phyloP scores from a whole-genome alignment of 768 basidiomycete genomes.

The Lentinula lateritia region DNA sequence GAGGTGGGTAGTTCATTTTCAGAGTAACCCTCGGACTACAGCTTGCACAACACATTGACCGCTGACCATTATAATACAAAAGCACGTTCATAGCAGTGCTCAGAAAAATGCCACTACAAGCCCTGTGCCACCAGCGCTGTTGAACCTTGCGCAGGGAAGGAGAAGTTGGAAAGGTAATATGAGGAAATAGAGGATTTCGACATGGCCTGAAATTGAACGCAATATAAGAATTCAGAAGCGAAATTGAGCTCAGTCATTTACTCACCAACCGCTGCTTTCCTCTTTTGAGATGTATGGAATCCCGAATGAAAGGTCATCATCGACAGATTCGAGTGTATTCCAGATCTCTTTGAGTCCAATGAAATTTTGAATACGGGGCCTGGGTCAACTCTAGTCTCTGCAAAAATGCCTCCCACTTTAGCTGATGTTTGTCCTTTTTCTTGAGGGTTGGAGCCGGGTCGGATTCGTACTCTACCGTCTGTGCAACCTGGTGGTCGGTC shows the following conservation, averaged over 20 bases:
- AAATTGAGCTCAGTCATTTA: slow-evolving; percentile 9
- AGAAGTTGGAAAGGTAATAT: slow-evolving; percentile 73
- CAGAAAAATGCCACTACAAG: no score
- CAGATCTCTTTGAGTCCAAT: slow-evolving; percentile 51
- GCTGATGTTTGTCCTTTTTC: slow-evolving; percentile 65
- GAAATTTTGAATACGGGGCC: slow-evolving; percentile 66
- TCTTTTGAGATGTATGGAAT: slow-evolving; percentile 46
- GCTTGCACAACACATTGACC: no score
- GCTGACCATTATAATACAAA: no score
- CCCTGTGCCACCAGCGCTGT: no score
- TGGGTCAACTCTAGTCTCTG: slow-evolving; percentile 51
- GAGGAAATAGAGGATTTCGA: slow-evolving; percentile 64
- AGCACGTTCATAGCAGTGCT: no score
- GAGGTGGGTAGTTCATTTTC: no score
- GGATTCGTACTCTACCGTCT: not conserved
- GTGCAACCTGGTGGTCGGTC: slow-evolving; percentile 13
- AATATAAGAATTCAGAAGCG: not conserved
- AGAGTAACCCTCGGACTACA: no score
- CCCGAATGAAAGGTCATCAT: slow-evolving; percentile 20
- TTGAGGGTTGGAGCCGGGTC: slow-evolving; percentile 23
- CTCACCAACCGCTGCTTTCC: slow-evolving; percentile 87
- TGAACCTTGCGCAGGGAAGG: slow-evolving; percentile 73
- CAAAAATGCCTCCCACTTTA: slow-evolving; percentile 65
- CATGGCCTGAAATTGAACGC: slow-evolving; percentile 39
- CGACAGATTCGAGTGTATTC: slow-evolving; percentile 49